Conservation (phyloP, 371 early-diverging fungal genomes). For the Circinella umbellata region DNA sequence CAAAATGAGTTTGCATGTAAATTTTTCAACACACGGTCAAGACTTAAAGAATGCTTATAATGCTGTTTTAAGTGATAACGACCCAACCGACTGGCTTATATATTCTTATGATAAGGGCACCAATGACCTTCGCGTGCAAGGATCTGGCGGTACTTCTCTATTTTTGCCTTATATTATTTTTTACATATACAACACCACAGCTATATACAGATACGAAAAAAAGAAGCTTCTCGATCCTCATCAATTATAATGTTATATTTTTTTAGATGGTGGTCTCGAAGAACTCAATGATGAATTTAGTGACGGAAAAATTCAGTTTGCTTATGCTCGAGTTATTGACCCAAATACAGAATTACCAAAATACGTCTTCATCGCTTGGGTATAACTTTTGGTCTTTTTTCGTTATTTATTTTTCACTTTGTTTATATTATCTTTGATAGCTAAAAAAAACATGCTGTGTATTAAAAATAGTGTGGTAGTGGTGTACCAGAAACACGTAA, state of each 20-base stretch:
- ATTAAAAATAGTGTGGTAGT: conserved; percentile 77
- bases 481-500: conserved; percentile 93
- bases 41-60: conserved; percentile 70
- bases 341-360: conserved; percentile 88
- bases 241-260: not conserved
- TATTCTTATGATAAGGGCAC: conserved; percentile 86
- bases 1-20: conserved; percentile 66
- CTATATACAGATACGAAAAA: too few species aligned
- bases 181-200: too few species aligned
- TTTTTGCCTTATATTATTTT: too few species aligned
- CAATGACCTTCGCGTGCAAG: conserved; percentile 81
- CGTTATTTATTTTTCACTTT: too few species aligned
- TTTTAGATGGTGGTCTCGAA: conserved; percentile 76
- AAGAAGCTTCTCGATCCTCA: not conserved
- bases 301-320: conserved; percentile 90
- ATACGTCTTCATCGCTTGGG: conserved; percentile 93
- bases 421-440: too few species aligned
- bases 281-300: conserved; percentile 91
- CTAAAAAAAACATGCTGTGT: not conserved
- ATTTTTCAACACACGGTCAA: conserved; percentile 65
- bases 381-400: conserved; percentile 29
- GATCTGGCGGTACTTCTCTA: conserved; percentile 60
- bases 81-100: conserved; percentile 75
- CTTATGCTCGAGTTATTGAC: conserved; percentile 84
- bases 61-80: conserved; percentile 66